phyloP scores from a whole-genome alignment of 495 filamentous ascomycete species.

The Hypomontagnella monticulosa region DNA sequence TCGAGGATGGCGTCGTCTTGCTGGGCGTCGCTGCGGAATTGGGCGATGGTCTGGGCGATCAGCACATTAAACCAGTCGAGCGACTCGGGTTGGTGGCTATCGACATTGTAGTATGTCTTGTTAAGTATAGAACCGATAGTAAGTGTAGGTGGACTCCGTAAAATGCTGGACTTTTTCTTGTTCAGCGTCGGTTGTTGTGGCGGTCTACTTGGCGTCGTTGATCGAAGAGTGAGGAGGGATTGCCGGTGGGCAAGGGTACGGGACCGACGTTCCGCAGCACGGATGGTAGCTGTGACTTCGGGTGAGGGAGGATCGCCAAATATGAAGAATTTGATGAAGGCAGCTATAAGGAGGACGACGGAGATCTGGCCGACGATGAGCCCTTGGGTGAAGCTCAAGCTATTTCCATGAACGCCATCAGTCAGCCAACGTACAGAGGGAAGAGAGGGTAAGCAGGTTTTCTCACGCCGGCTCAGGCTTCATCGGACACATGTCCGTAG shows the following conservation, averaged over 20 bases:
- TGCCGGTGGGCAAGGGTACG: slow-evolving; percentile 72
- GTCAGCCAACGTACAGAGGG: slow-evolving; percentile 14
- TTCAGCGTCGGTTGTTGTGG: slow-evolving; percentile 61
- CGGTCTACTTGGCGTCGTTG: slow-evolving; percentile 46
- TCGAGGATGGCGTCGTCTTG: slow-evolving; percentile 92
- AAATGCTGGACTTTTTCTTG: slow-evolving; percentile 78
- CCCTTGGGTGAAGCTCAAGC: slow-evolving; percentile 90
- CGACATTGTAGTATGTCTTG: slow-evolving; percentile 98
- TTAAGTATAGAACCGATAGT: slow-evolving; percentile 91
- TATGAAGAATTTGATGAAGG: slow-evolving; percentile 99
- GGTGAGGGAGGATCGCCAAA: slow-evolving; percentile 91
- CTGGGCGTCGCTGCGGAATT: slow-evolving; percentile 88
- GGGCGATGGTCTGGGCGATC: slow-evolving; percentile 95
- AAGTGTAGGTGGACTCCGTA: slow-evolving; percentile 68
- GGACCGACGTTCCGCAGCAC: slow-evolving; percentile 73
- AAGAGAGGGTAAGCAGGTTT: slow-evolving; percentile 20
- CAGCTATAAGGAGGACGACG: slow-evolving; percentile 85
- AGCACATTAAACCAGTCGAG: slow-evolving; percentile 99
- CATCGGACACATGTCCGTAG: slow-evolving; percentile 53
- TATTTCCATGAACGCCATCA: slow-evolving; percentile 50
- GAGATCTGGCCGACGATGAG: slow-evolving; percentile 93
- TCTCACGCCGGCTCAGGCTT: slow-evolving; percentile 58
- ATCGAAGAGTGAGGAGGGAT: slow-evolving; percentile 68
- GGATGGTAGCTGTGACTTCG: slow-evolving; percentile 72
- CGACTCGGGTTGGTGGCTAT: slow-evolving; percentile 97